Evolutionary conservation across 371 early-diverging fungal species (phyloP), one percentile per base, ranked within the genome.

Genomic region (Parasitella parasitica): DNA sequence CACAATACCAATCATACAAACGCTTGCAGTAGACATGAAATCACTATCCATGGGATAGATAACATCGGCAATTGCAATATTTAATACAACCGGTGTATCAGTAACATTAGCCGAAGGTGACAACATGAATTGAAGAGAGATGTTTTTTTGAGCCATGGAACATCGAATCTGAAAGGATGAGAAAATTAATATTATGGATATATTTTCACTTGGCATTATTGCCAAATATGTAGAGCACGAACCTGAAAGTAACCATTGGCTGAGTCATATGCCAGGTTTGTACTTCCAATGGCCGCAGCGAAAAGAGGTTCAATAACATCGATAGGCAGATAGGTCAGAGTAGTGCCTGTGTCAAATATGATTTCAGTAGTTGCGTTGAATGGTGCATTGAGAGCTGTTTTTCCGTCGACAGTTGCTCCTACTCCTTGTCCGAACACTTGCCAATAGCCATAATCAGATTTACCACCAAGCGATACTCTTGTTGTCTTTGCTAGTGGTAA

Each of bases 291-390:
- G 1, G 76, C 36, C 13, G 70, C 65, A 3, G 20, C 34, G 6
- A 72, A 64, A 11, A 80, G 35, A 1, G 59, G 20, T 13, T 66
- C 64, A 0, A 70, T 48, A 6, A 74, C 61, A 18, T 53, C 28
- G 0, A 59, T 68, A 0, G 78, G 77, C 27, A 81, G 13, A 32
- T 74, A 77, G 8, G 72, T 77, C 30, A 81, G 35, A 0, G 81
- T 77, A 8, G 76, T 81, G 5, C 81, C 81, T 1, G 81, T 81
- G 30, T 80, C 81, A 34, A 80, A 69, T 22, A 76, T 63, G 49
- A 70, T 75, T 6, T 57, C 59, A 1, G 35, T 12, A 0, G 54
- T 53, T 15, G 52, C 2, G 30, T 62, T 1, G 24, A 61, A 36
- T 24, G 20, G 12, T 30, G 49, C 50, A 30, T 24, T 15, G 27